Conservation (phyloP, 139 green algal species). For the Chlorella sp. region DNA sequence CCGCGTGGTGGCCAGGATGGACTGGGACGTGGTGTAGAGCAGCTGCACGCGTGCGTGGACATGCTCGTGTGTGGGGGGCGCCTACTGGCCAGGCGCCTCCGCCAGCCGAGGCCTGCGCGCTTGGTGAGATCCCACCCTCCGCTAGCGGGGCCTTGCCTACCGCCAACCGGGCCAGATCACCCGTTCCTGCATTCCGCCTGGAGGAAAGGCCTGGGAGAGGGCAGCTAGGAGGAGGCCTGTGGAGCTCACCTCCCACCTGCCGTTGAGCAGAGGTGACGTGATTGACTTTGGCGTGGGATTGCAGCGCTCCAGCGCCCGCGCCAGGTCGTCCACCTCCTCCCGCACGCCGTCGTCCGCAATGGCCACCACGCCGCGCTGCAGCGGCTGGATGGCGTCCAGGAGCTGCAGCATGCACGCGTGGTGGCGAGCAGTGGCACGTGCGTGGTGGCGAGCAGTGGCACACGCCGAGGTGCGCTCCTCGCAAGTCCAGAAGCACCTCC, state of each 20-base stretch:
- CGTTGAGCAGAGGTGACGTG: constrained; percentile 2
- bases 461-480: background rate
- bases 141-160: too few species aligned
- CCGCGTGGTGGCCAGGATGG: constrained; percentile 67
- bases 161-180: too few species aligned
- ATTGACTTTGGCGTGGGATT: constrained; percentile 3
- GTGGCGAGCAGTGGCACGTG: background rate
- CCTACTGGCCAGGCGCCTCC: too few species aligned
- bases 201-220: background rate
- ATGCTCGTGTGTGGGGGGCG: background rate
- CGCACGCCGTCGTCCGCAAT: background rate
- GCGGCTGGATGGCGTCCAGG: constrained; percentile 18
- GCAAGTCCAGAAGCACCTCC: too few species aligned
- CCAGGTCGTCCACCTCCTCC: background rate
- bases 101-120: background rate
- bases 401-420: background rate
- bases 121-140: too few species aligned
- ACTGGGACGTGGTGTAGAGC: constrained; percentile 82
- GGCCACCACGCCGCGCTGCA: constrained; percentile 2
- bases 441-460: background rate
- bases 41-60: constrained; percentile 38
- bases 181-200: background rate
- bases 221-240: background rate
- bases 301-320: background rate
- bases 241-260: constrained; percentile 6